Evolutionary conservation across 805 yeast species (phyloP).

Genomic region (Schwanniomyces polymorphus): DNA sequence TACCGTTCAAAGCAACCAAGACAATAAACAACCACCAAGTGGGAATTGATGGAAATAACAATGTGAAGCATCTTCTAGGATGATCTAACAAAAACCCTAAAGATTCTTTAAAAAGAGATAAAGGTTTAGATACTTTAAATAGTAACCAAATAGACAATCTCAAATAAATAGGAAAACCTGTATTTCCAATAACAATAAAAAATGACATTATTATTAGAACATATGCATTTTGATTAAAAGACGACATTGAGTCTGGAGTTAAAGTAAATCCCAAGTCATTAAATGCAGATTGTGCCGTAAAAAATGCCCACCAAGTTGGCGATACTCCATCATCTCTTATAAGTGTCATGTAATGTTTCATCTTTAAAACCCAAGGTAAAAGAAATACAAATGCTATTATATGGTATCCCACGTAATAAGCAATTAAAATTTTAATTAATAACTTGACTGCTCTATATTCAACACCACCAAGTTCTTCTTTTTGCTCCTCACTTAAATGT

Average conservation of each 20-base stretch:
- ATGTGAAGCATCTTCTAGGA: slow-evolving; percentile 94
- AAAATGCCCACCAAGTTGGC: slow-evolving; percentile 93
- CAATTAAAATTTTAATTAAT: slow-evolving; percentile 60
- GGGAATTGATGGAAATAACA: slow-evolving; percentile 87
- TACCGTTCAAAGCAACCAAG: slow-evolving; percentile 66
- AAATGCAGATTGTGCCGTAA: slow-evolving; percentile 76
- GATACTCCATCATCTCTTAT: slow-evolving; percentile 59
- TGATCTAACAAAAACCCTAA: slow-evolving; percentile 86
- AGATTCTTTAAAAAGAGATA: slow-evolving; percentile 69
- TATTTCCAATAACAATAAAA: slow-evolving; percentile 87
- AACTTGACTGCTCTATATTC: slow-evolving; percentile 89
- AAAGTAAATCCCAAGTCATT: slow-evolving; percentile 84
- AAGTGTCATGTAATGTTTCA: slow-evolving; percentile 39
- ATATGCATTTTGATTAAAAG: slow-evolving; percentile 65
- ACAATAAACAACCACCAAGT: slow-evolving; percentile 93
- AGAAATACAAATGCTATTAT: slow-evolving; percentile 51
- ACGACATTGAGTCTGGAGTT: slow-evolving; percentile 75
- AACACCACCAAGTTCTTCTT: slow-evolving; percentile 95
- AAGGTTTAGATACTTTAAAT: slow-evolving; percentile 64
- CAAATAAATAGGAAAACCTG: slow-evolving; percentile 86
- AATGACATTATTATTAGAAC: slow-evolving; percentile 62
- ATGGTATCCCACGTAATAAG: slow-evolving; percentile 78
- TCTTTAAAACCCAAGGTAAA: slow-evolving; percentile 59
- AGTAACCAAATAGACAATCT: slow-evolving; percentile 81
- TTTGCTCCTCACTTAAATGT: slow-evolving; percentile 76